A percentile compares a stretch with the other conserved stretches of the same genome.
Evolutionary conservation across 768 basidiomycete species (phyloP).

Genomic region (Psilocybe tampanensis): DNA sequence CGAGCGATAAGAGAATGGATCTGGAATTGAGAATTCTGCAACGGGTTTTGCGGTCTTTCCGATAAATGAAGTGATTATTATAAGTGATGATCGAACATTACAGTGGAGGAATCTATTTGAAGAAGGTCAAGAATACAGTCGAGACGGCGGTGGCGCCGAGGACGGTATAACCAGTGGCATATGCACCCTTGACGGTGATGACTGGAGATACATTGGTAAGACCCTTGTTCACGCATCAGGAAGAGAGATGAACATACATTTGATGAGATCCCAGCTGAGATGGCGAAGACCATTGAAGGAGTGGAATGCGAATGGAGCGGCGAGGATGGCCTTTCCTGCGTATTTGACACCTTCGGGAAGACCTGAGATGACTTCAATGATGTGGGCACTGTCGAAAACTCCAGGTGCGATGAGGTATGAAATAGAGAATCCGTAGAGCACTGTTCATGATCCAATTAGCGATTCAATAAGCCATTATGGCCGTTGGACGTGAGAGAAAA

Average conservation of each 20-base stretch:
- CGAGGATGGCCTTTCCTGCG: conserved; percentile 75
- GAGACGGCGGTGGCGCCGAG: conserved; percentile 76
- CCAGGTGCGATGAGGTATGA: conserved; percentile 84
- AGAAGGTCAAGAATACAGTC: conserved; percentile 60
- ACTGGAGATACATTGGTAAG: conserved; percentile 46
- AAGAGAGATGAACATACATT: conserved; percentile 60
- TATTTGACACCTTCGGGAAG: conserved; percentile 81
- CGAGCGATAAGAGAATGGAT: too few species aligned
- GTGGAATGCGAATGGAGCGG: conserved; percentile 91
- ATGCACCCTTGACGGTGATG: conserved; percentile 77
- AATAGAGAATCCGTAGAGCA: conserved; percentile 86
- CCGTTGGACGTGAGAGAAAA: background rate
- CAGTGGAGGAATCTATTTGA: conserved; percentile 22
- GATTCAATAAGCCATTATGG: background rate
- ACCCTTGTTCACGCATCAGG: conserved; percentile 1
- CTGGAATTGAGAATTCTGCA: too few species aligned
- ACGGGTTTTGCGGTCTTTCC: too few species aligned
- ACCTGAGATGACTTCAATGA: conserved; percentile 70
- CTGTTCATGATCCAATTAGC: conserved; percentile 37
- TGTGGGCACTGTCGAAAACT: conserved; percentile 76
- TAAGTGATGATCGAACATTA: background rate
- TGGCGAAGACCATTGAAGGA: conserved; percentile 89
- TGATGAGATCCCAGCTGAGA: conserved; percentile 85
- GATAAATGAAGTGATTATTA: too few species aligned
- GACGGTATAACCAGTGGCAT: conserved; percentile 82